Evolutionary conservation across 2,329 filamentous ascomycete species (phyloP).

Genomic region (Alternaria tenuissima): DNA sequence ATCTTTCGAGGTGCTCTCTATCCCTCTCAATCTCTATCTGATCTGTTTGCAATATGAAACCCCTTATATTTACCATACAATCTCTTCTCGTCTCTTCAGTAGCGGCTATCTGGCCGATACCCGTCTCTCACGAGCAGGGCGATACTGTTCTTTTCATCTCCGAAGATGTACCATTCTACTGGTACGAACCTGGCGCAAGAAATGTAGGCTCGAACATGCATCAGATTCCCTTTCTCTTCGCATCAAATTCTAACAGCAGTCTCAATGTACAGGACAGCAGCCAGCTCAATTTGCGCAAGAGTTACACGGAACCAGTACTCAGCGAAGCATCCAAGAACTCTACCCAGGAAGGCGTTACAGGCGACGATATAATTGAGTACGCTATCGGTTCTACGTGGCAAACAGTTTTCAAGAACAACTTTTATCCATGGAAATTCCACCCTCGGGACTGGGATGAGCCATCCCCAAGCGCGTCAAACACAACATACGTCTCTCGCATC

Average conservation of each 20-base stretch:
- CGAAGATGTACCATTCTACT: constrained; percentile 46
- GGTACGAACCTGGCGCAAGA: constrained; percentile 47
- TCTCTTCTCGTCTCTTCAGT: constrained; percentile 35
- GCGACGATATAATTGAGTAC: constrained; percentile 58
- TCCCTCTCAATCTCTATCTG: not conserved
- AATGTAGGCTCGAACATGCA: constrained; percentile 38
- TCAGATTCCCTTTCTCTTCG: constrained; percentile 23
- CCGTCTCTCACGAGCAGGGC: constrained; percentile 49
- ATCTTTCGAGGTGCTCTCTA: not conserved
- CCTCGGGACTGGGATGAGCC: constrained; percentile 72
- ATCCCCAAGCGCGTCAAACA: constrained; percentile 43
- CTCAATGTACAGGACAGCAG: constrained; percentile 17
- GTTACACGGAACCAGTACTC: constrained; percentile 14
- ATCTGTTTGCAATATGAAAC: constrained; percentile 34
- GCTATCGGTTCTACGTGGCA: constrained; percentile 64
- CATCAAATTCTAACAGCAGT: constrained; percentile 30
- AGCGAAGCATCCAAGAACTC: constrained; percentile 1
- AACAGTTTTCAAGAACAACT: constrained; percentile 71
- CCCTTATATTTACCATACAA: constrained; percentile 11
- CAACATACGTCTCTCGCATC: constrained; percentile 66
- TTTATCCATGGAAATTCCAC: constrained; percentile 82
- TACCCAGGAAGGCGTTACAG: constrained; percentile 47
- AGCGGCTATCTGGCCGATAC: constrained; percentile 55
- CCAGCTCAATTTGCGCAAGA: constrained; percentile 19
- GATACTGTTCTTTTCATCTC: constrained; percentile 52